phyloP scores from a whole-genome alignment of 1,139 yeast genomes.

The Pichia sp. region DNA sequence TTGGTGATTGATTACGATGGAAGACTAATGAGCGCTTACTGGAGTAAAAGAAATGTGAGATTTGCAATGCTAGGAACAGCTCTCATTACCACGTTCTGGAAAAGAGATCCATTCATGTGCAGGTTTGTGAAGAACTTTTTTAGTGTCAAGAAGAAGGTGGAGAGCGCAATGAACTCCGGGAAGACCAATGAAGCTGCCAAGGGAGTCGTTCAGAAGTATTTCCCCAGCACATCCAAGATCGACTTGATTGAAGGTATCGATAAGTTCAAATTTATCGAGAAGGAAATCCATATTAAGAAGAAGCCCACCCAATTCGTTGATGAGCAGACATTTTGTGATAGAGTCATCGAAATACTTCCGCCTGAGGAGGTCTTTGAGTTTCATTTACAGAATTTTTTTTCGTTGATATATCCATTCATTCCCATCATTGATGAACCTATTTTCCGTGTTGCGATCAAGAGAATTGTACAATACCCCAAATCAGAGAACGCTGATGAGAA shows the following conservation, averaged over 20 bases:
- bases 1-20: slow-evolving; percentile 15
- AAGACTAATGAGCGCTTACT: slow-evolving; percentile 9
- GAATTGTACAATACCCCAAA: slow-evolving; percentile 15
- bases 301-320: background rate
- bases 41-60: slow-evolving; percentile 18
- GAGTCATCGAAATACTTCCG: slow-evolving; percentile 29
- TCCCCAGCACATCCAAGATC: background rate
- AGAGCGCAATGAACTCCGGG: too few species aligned
- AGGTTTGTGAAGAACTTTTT: slow-evolving; percentile 12
- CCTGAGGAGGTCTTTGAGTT: slow-evolving; percentile 33
- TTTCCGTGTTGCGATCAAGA: slow-evolving; percentile 22
- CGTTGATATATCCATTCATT: slow-evolving; percentile 39
- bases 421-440: slow-evolving; percentile 44
- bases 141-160: background rate
- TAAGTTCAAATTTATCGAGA: slow-evolving; percentile 6
- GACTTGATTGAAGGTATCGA: background rate
- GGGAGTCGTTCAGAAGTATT: background rate
- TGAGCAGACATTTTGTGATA: slow-evolving; percentile 1
- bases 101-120: slow-evolving; percentile 21
- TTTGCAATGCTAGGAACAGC: slow-evolving; percentile 20
- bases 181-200: background rate
- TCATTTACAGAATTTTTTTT: slow-evolving; percentile 36
- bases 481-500: background rate
- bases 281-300: slow-evolving; percentile 10
- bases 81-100: slow-evolving; percentile 18